phyloP scores from a whole-genome alignment of 345 rosid genomes.

The Populus ilicifolia region DNA sequence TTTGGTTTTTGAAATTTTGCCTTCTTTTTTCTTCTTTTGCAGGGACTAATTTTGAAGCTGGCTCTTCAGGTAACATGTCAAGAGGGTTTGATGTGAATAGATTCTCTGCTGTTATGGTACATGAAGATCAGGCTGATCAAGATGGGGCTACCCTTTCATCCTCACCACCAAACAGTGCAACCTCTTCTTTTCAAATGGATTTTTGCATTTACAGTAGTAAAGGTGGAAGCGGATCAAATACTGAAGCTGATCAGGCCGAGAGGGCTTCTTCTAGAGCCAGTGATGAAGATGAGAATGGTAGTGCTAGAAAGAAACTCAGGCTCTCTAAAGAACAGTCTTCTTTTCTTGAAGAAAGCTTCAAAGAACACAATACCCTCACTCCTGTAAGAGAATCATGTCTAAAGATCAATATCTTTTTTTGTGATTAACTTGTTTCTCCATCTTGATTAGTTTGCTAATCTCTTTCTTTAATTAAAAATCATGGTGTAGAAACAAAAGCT shows the following conservation, averaged over 20 bases:
- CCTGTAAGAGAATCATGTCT: conserved; percentile 47
- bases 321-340: conserved; percentile 89
- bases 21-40: background rate
- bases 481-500: conserved; percentile 66
- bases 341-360: conserved; percentile 92
- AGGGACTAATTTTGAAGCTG: conserved; percentile 20
- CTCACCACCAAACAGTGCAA: conserved; percentile 65
- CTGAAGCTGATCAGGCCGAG: conserved; percentile 35
- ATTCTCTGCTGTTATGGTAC: conserved; percentile 13
- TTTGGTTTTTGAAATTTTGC: too few relatives aligned
- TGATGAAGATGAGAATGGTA: conserved; percentile 83
- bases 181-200: conserved; percentile 80
- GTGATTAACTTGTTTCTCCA: background rate
- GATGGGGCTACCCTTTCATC: conserved; percentile 47
- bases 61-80: conserved; percentile 13
- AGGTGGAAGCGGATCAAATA: conserved; percentile 42
- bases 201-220: conserved; percentile 53
- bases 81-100: conserved; percentile 51
- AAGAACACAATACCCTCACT: conserved; percentile 79
- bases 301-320: conserved; percentile 83
- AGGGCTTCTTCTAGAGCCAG: conserved; percentile 70
- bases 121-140: conserved; percentile 48
- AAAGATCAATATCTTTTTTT: background rate
- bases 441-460: background rate
- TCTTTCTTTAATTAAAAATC: background rate